A percentile compares a stretch with the other conserved stretches of the same genome.
Conservation (phyloP, 495 filamentous ascomycete genomes). For the Evernia prunastri region DNA sequence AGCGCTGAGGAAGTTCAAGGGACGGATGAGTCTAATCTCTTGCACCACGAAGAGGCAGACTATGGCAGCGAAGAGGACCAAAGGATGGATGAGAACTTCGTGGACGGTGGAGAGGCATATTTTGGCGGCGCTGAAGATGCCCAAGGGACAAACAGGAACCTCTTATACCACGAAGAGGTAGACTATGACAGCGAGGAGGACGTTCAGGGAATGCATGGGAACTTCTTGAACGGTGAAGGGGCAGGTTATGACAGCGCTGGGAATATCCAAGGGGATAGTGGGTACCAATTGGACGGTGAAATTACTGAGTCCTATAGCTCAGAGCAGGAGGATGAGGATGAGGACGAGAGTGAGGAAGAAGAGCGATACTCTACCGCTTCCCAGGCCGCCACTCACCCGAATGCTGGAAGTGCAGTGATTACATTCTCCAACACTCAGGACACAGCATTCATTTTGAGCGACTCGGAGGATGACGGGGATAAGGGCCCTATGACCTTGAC, state of each 20-base stretch:
- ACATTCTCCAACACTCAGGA: slow-evolving; percentile 17
- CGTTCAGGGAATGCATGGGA: background rate
- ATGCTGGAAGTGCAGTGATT: slow-evolving; percentile 7
- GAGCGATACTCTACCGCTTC: background rate
- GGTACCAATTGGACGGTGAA: background rate
- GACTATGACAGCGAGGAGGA: background rate
- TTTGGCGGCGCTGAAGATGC: background rate
- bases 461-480: slow-evolving; percentile 14
- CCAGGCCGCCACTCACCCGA: background rate
- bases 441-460: slow-evolving; percentile 13
- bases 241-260: background rate
- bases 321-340: slow-evolving; percentile 26
- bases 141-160: no score
- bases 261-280: background rate
- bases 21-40: background rate
- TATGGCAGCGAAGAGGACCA: background rate
- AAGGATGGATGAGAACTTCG: background rate
- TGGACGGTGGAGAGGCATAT: background rate
- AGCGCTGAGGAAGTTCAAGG: background rate
- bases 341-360: slow-evolving; percentile 12
- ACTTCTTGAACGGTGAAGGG: background rate
- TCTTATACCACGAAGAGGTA: background rate
- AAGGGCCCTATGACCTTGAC: background rate
- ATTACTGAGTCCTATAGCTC: background rate
- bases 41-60: background rate